phyloP scores from a whole-genome alignment of 78 protist genomes.

The Dictyostelium citrinum region DNA sequence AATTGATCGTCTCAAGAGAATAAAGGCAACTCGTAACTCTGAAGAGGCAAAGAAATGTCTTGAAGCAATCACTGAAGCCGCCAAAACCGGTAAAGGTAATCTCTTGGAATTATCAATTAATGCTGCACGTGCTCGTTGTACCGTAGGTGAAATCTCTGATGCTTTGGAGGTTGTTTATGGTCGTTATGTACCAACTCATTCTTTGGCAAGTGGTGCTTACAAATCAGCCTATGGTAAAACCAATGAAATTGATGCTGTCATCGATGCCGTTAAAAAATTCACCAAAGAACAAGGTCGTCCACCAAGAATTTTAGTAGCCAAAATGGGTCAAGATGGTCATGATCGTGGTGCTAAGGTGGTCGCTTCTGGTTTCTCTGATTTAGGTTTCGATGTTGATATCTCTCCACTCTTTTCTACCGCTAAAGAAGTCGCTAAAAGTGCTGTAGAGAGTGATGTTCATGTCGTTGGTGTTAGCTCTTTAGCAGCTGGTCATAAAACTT shows the following conservation, averaged over 20 bases:
- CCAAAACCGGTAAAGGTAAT: conserved; percentile 58
- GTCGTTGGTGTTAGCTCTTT: conserved; percentile 94
- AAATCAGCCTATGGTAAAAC: conserved; percentile 36
- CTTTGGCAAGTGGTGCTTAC: conserved; percentile 90
- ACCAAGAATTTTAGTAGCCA: conserved; percentile 95
- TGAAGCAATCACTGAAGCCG: conserved; percentile 81
- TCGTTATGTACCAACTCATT: conserved; percentile 49
- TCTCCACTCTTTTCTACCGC: conserved; percentile 86
- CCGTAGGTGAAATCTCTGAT: conserved; percentile 97
- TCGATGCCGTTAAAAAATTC: conserved; percentile 74
- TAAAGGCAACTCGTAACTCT: conserved; percentile 43
- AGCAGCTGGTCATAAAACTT: conserved; percentile 98
- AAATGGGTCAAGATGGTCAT: conserved; percentile 99
- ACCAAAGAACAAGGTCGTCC: conserved; percentile 89
- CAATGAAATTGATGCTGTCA: conserved; percentile 64
- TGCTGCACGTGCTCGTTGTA: conserved; percentile 92
- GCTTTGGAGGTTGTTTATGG: conserved; percentile 91
- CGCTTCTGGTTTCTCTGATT: conserved; percentile 97
- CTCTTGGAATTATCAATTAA: conserved; percentile 85
- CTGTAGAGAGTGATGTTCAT: conserved; percentile 98
- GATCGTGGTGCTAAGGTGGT: conserved; percentile 99
- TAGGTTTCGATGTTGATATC: conserved; percentile 98
- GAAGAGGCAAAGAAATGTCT: conserved; percentile 42
- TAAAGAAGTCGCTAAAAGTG: conserved; percentile 91
- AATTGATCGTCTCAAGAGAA: conserved; percentile 67